These are phyloP conservation scores for Favolaschia claudopus DNA, from an alignment of 768 basidiomycete genomes.

Conservation along the genomic window DNA sequence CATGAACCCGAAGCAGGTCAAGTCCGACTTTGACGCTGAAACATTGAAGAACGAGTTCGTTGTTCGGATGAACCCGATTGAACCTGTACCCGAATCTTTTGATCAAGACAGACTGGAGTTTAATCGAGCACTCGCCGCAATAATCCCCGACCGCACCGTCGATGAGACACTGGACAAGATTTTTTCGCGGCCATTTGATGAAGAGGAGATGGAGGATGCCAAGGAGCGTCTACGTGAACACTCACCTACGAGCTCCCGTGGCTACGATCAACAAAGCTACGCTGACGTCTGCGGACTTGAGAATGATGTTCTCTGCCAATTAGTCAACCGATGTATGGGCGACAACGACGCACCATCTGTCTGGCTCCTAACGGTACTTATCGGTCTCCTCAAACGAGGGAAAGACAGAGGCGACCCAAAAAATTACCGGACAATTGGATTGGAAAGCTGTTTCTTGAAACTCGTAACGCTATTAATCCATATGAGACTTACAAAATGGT, in stretches of 20 bases:
- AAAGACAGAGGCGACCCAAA: not conserved
- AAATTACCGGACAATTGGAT: not conserved
- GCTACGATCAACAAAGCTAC: not conserved
- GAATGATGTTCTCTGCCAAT: not conserved
- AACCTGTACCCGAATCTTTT: no score
- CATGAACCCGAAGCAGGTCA: no score
- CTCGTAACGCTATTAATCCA: not conserved
- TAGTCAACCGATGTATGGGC: not conserved
- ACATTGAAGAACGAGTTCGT: not conserved
- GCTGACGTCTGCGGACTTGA: not conserved
- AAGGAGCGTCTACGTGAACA: no score
- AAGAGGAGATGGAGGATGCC: no score
- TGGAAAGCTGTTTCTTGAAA: not conserved
- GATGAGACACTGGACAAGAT: no score
- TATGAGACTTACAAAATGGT: not conserved
- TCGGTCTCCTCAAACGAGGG: not conserved
- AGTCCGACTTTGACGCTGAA: not conserved
- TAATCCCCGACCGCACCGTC: no score
- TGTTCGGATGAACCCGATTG: not conserved
- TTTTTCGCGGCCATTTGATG: no score
- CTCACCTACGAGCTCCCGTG: not conserved
- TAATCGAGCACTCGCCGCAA: no score
- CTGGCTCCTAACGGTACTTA: not conserved
- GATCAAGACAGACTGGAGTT: no score
- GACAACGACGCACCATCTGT: not conserved